phyloP scores from a whole-genome alignment of 83 land plant genomes.

The Larix sibirica region DNA sequence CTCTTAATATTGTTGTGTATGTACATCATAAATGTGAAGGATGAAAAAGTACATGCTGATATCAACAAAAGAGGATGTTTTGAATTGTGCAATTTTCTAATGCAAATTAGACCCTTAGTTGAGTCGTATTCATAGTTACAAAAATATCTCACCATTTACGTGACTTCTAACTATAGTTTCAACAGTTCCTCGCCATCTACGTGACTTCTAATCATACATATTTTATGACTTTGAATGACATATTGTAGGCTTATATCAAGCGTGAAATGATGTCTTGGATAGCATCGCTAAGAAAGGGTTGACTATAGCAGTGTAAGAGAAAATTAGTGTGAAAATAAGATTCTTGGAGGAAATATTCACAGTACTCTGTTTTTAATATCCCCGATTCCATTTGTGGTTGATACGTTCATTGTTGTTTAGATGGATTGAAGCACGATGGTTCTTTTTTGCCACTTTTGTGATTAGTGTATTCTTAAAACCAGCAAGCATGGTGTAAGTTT shows the following conservation, averaged over 20 bases:
- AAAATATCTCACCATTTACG: not conserved
- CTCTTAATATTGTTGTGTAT: not conserved
- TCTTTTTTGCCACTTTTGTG: not conserved
- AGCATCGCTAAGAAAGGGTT: conserved; percentile 96
- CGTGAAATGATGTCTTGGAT: conserved; percentile 94
- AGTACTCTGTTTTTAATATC: not conserved
- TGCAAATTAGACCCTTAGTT: not conserved
- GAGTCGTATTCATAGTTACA: not conserved
- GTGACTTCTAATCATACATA: too few species aligned
- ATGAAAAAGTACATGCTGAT: not conserved
- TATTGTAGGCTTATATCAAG: conserved; percentile 88
- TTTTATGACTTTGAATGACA: not conserved
- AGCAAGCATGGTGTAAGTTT: not conserved
- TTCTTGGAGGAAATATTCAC: not conserved
- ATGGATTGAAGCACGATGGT: not conserved
- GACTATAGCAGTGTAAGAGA: conserved; percentile 66
- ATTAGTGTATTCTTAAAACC: not conserved
- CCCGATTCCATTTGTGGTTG: not conserved
- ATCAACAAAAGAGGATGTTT: not conserved
- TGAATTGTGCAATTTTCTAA: not conserved
- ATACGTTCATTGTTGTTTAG: not conserved
- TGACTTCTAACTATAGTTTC: too few species aligned
- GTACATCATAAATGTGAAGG: not conserved
- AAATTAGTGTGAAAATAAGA: not conserved
- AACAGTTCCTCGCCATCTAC: too few species aligned